Base-by-base conservation (phyloP, 164 flowering plant species). In the Tetracentron sinense region DNA sequence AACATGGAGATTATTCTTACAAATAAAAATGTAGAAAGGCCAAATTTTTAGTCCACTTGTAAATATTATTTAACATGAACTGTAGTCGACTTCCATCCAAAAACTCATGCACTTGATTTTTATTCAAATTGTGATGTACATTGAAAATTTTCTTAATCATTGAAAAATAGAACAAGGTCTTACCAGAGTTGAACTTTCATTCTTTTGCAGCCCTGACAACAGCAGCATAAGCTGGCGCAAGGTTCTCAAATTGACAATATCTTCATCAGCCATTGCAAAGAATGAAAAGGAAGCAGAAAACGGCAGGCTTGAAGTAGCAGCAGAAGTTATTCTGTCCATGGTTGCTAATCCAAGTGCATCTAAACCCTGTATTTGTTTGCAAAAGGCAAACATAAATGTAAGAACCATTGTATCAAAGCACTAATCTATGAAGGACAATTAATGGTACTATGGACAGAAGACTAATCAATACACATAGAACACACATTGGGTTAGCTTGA, bases 341-440 rank as follows among this genome's bases (percentile, higher is more conserved):
- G 92, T 82, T 65, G 92, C 92, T 52, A 93, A 31, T 16, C 90
- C 94, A 66, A 93, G 83, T 67, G 95, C 94, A 82, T 90, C 98
- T 69, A 93, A 60, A 61, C 98, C 97, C 98, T 93, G 75, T 31
- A 56, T 52, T 53, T 22, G 67, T 72, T 66, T 46, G 20, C 26
- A 49, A 48, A 66, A n/a, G 6, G 35, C 16, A 65, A 60, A 48
- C 38, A 65, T 33, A 59, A 38, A 8, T 8, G 14, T 38, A 3
- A 38, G 44, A 38, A 38, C 8, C 8, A 12, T 10, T 38, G 44
- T n/a, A 38, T 16, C 8, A 3, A 38, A 38, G 14, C 8, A 38
- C 14, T 38, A 4, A 8, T 33, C 10, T 33, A 4, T 4, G 4
- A 10, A 33, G 38, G 38, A 33, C 38, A 33, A 33, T 33, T 33